Evolutionary conservation across 2,329 filamentous ascomycete genomes (phyloP), one percentile per base, ranked within the genome.

Genomic region (Metarhizium guizhouense): DNA sequence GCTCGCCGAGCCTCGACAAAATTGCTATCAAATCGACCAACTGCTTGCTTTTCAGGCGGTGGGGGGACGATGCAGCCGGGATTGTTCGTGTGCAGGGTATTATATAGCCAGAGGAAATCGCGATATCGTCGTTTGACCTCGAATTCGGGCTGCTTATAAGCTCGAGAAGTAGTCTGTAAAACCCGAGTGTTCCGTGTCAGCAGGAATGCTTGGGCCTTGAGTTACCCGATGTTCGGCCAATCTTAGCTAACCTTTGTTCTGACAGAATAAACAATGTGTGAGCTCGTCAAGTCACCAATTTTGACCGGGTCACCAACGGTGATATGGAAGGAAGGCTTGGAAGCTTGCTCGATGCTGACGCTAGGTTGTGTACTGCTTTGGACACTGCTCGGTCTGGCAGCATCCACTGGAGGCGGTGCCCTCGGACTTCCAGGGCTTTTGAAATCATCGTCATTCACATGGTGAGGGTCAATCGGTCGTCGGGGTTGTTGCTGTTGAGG

Each of bases 31-130:
- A 99, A 99, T 43, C 94, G 85, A 58, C 93, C 93, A 55, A 99
- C 89, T 7, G 93, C 92, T 74, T 99, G 94, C 76, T 99, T 99
- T 74, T 99, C 94, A 1, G 94, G 94, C 0, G 94, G 94, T 7
- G 94, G 93, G 0, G 94, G 94, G 13, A 99, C 90, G 34, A 99
- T 91, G 42, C 96, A 86, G 56, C 94, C 94, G 0, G 94, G 94
- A 65, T 94, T 96, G 70, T 95, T 99, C 59, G 85, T 87, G 69
- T 97, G 94, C 58, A 99, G 78, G 34, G 92, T 90, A 63, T 87
- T 96, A 72, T 99, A 99, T 32, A 99, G 84, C 94, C 94, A 99
- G 54, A 99, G 77, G 70, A 99, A 99, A 73, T 99, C 94, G 57
- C 92, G 86, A 72, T 97, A 99, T 67, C 94, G 84, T 64, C 94